Evolutionary conservation across 768 basidiomycete genomes (phyloP).

Genomic region (Dentipellis fragilis): DNA sequence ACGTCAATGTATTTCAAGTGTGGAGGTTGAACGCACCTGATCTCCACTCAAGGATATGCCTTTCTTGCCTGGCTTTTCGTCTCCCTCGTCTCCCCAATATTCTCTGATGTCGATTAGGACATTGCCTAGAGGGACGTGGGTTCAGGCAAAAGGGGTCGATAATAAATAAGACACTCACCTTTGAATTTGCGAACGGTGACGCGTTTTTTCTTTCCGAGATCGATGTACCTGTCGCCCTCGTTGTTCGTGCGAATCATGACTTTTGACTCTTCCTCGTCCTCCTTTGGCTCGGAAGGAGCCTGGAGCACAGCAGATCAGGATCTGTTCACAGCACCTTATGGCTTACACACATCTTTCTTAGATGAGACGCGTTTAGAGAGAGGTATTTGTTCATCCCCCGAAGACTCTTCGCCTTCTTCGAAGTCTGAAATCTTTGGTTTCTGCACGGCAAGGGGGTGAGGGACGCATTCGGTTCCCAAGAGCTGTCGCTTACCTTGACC

Average conservation of each 20-base stretch:
- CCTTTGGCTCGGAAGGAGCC: no score
- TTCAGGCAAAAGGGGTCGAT: slow-evolving; percentile 18
- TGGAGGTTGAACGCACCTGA: slow-evolving; percentile 38
- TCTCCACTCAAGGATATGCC: slow-evolving; percentile 60
- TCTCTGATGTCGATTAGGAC: slow-evolving; percentile 65
- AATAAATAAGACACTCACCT: slow-evolving; percentile 19
- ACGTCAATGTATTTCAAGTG: neutral
- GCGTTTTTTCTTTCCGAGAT: slow-evolving; percentile 65
- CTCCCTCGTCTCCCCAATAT: slow-evolving; percentile 43
- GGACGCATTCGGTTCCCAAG: neutral
- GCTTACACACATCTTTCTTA: no score
- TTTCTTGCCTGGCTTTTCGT: slow-evolving; percentile 73
- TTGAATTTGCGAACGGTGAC: slow-evolving; percentile 45
- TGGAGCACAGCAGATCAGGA: no score
- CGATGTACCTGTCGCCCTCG: slow-evolving; percentile 46
- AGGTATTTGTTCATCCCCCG: neutral
- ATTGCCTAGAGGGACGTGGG: slow-evolving; percentile 27
- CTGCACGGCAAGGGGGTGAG: neutral
- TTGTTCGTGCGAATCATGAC: slow-evolving; percentile 1
- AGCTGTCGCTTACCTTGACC: neutral
- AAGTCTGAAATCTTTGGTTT: neutral
- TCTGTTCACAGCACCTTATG: no score
- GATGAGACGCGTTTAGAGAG: neutral
- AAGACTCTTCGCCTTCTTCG: neutral
- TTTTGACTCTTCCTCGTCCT: neutral